Evolutionary conservation across 805 yeast genomes (phyloP).

Genomic region (Saccharomycopsis olivae): DNA sequence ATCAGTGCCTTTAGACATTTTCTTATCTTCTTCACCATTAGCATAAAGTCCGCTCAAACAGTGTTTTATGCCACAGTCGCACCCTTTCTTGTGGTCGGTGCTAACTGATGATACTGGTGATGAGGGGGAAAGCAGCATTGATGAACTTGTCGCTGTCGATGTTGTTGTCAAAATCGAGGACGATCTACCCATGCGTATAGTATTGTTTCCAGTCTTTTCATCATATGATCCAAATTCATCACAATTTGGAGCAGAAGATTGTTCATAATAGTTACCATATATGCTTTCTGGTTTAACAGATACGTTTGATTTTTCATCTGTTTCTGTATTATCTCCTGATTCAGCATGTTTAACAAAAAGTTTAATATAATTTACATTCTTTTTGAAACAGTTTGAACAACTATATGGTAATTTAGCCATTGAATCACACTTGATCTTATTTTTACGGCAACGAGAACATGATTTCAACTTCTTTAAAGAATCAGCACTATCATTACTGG

Average conservation of each 20-base stretch:
- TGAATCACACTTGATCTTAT: constrained; percentile 18
- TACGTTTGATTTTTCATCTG: background rate
- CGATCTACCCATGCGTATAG: constrained; percentile 1
- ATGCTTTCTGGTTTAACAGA: background rate
- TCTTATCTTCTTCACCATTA: background rate
- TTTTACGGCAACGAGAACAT: constrained; percentile 18
- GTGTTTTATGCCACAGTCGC: constrained; percentile 2
- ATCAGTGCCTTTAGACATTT: background rate
- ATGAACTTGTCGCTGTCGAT: background rate
- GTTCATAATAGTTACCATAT: background rate
- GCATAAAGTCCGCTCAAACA: background rate
- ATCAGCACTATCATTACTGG: background rate
- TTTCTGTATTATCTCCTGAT: background rate
- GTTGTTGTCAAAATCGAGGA: constrained; percentile 3
- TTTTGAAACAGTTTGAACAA: constrained; percentile 18
- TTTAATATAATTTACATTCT: constrained; percentile 10
- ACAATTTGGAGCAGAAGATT: background rate
- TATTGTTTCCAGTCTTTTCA: background rate
- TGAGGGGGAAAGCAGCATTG: constrained; percentile 1
- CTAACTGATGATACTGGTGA: background rate
- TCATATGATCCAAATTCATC: too few species aligned
- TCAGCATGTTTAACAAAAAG: background rate
- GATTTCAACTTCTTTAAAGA: constrained; percentile 17
- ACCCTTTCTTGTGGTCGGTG: background rate
- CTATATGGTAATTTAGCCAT: constrained; percentile 16